Evolutionary conservation across 257 asterid species (phyloP).

Genomic region (Mentha longifolia): DNA sequence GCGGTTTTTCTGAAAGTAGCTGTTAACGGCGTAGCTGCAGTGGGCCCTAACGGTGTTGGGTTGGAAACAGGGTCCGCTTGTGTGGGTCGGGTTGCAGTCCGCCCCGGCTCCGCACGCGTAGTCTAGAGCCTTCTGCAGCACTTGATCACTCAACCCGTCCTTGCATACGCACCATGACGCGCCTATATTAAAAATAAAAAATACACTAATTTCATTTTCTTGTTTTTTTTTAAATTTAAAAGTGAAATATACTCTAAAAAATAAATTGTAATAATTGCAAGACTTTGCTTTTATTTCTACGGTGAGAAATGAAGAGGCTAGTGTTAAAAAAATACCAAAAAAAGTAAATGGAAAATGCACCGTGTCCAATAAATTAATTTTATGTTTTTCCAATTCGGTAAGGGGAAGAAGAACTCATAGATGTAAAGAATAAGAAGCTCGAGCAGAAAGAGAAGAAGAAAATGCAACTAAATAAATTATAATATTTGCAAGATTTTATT

Average conservation of each 20-base stretch:
- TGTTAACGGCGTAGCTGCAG: conserved; percentile 86
- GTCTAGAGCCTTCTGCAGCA: conserved; percentile 74
- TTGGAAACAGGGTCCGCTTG: conserved; percentile 63
- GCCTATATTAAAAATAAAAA: conserved; percentile 41
- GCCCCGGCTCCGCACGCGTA: conserved; percentile 94
- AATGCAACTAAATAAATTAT: neutral
- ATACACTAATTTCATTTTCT: neutral
- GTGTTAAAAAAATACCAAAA: neutral
- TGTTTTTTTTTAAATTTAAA: neutral
- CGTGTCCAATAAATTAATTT: neutral
- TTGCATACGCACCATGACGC: conserved; percentile 89
- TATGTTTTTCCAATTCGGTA: too few relatives aligned
- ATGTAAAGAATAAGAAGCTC: too few relatives aligned
- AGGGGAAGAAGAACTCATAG: too few relatives aligned
- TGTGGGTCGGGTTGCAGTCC: conserved; percentile 71
- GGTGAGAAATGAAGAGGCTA: neutral
- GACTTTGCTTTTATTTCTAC: neutral
- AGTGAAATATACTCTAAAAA: too few relatives aligned
- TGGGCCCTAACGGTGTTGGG: conserved; percentile 78
- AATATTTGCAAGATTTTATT: conserved; percentile 8
- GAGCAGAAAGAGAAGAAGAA: too few relatives aligned
- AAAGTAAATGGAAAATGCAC: neutral
- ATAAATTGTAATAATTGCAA: neutral
- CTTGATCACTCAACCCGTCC: conserved; percentile 57
- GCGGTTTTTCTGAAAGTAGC: conserved; percentile 73